Conservation (phyloP, 2,329 filamentous ascomycete species). For the Aspergillus sp. region DNA sequence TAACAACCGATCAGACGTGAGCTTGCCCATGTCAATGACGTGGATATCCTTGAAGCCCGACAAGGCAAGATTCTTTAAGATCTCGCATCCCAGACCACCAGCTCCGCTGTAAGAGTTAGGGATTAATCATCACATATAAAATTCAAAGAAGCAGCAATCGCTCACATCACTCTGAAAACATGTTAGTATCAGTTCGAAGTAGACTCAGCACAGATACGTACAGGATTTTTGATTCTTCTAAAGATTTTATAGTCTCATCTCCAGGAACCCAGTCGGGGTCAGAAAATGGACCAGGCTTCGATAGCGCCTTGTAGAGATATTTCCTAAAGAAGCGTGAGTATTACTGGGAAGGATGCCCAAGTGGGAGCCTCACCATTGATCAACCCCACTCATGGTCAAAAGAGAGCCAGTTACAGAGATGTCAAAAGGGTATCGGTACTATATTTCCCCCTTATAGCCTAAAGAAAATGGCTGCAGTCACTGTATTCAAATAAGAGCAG, state of each 20-base stretch:
- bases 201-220: conserved; percentile 43
- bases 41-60: conserved; percentile 97
- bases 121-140: conserved; percentile 27
- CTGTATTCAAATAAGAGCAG: neutral
- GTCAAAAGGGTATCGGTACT: too few species aligned
- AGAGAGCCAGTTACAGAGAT: neutral
- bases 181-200: conserved; percentile 19
- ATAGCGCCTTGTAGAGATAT: conserved; percentile 79
- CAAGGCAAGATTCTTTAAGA: conserved; percentile 91
- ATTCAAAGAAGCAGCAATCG: conserved; percentile 15
- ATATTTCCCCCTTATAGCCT: neutral
- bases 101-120: conserved; percentile 66
- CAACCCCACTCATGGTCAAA: conserved; percentile 15
- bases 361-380: conserved; percentile 18
- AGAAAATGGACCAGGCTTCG: conserved; percentile 75
- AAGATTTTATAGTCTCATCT: conserved; percentile 52
- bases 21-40: conserved; percentile 93
- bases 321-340: conserved; percentile 56
- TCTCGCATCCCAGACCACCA: conserved; percentile 91
- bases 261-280: conserved; percentile 61
- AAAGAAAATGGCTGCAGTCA: neutral
- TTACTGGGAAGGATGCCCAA: neutral
- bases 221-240: conserved; percentile 74
- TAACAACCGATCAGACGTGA: neutral
- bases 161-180: conserved; percentile 53